These are phyloP conservation scores for Colletotrichum nymphaeae DNA, from an alignment of 2,329 filamentous ascomycete genomes.

Conservation along the genomic window DNA sequence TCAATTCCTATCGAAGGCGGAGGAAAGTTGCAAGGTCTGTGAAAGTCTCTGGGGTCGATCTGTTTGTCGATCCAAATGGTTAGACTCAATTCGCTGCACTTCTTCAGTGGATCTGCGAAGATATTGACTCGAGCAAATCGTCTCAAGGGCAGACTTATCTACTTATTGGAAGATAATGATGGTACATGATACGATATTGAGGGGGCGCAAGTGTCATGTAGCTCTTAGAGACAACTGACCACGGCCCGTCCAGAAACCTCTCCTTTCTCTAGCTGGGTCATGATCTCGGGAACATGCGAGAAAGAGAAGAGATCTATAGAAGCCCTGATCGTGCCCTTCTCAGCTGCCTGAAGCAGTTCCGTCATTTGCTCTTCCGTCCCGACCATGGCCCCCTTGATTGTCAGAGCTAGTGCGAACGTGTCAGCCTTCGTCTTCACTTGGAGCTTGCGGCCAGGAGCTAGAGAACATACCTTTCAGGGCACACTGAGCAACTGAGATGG, in stretches of 20 bases:
- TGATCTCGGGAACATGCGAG: not conserved
- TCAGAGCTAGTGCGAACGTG: not conserved
- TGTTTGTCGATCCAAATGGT: no score
- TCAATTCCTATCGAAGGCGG: no score
- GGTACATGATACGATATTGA: no score
- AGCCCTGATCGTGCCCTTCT: not conserved
- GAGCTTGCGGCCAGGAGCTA: not conserved
- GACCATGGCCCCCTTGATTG: conserved; percentile 29
- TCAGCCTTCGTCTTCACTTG: not conserved
- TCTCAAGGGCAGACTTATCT: no score
- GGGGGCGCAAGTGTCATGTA: no score
- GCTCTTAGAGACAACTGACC: not conserved
- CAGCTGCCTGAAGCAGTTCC: not conserved
- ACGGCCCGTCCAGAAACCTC: not conserved
- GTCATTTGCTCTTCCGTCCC: conserved; percentile 3
- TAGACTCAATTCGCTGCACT: no score
- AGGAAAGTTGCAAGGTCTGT: no score
- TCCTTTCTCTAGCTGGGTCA: not conserved
- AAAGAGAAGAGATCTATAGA: not conserved
- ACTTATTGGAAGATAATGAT: no score
- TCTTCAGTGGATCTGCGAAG: no score
- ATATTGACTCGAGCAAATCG: no score
- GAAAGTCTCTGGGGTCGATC: no score
- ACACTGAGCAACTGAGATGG: conserved; percentile 33
- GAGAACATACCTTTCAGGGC: conserved; percentile 13